Evolutionary conservation across 176 grass and related monocot genomes (phyloP).

Genomic region (barley (Hordeum vulgare)): DNA sequence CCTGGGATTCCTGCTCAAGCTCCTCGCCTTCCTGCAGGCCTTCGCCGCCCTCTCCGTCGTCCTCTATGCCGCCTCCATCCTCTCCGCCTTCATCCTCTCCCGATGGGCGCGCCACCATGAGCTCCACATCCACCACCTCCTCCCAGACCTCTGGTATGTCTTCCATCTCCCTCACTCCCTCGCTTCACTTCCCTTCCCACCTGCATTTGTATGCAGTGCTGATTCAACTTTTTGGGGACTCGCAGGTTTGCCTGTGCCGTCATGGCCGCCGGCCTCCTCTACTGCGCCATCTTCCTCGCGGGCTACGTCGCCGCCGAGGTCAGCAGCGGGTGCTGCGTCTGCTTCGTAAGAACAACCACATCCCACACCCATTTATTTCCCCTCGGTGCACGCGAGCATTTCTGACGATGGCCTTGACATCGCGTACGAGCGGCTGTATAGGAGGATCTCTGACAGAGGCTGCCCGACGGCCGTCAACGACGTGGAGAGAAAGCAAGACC

Average conservation of each 20-base stretch:
- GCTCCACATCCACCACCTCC: constrained; percentile 28
- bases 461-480: too few relatives aligned
- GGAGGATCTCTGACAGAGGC: too few relatives aligned
- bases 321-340: constrained; percentile 43
- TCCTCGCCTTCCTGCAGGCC: constrained; percentile 57
- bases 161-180: neutral
- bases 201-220: too few relatives aligned
- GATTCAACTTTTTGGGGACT: too few relatives aligned
- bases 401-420: too few relatives aligned
- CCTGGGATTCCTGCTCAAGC: constrained; percentile 51
- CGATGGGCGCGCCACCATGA: constrained; percentile 40
- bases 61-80: constrained; percentile 54
- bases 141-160: constrained; percentile 44
- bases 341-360: neutral
- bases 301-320: constrained; percentile 56
- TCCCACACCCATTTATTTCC: too few relatives aligned
- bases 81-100: too few relatives aligned
- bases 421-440: too few relatives aligned
- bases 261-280: constrained; percentile 36
- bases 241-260: constrained; percentile 36
- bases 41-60: constrained; percentile 41
- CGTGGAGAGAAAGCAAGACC: too few relatives aligned
- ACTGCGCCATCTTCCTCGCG: constrained; percentile 38
- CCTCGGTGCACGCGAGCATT: too few relatives aligned
- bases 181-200: too few relatives aligned